Evolutionary conservation across 208 protist species (phyloP).

Genomic region (Crithidia bombi): DNA sequence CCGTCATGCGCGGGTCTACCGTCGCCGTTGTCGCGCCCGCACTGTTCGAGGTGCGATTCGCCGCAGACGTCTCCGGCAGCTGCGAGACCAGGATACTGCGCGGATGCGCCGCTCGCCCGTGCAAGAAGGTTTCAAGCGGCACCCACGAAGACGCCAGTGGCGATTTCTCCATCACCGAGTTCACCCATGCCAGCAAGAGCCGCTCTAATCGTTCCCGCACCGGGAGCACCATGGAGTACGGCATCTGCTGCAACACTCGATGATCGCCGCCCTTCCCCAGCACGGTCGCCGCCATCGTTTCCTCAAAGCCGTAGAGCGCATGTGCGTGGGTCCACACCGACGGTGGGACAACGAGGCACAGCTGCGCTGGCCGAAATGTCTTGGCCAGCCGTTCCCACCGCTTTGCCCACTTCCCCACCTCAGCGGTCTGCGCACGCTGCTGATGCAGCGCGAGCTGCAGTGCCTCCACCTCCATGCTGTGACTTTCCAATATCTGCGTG

Average conservation of each 20-base stretch:
- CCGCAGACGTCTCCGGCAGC: background rate
- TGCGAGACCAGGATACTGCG: slow-evolving; percentile 14
- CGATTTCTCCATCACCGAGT: slow-evolving; percentile 63
- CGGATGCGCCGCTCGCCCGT: slow-evolving; percentile 6
- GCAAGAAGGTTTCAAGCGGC: slow-evolving; percentile 25
- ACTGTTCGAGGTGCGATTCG: background rate
- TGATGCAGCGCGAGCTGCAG: slow-evolving; percentile 55
- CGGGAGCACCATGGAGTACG: slow-evolving; percentile 26
- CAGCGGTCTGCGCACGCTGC: slow-evolving; percentile 28
- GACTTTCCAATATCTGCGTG: slow-evolving; percentile 70
- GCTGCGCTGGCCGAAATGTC: slow-evolving; percentile 56
- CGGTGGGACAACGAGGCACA: slow-evolving; percentile 43
- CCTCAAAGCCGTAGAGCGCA: slow-evolving; percentile 49
- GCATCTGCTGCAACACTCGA: slow-evolving; percentile 22
- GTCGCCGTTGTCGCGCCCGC: background rate
- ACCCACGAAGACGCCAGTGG: slow-evolving; percentile 42
- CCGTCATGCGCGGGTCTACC: slow-evolving; percentile 12
- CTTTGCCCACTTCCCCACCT: slow-evolving; percentile 37
- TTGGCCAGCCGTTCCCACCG: slow-evolving; percentile 85
- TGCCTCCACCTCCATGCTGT: slow-evolving; percentile 52
- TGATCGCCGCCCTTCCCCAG: slow-evolving; percentile 15
- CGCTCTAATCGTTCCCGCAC: slow-evolving; percentile 42
- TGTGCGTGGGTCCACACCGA: slow-evolving; percentile 35
- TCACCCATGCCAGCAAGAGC: slow-evolving; percentile 79
- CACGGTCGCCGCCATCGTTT: slow-evolving; percentile 35